Evolutionary conservation across 257 asterid genomes (phyloP).

Genomic region (Vinca minor): DNA sequence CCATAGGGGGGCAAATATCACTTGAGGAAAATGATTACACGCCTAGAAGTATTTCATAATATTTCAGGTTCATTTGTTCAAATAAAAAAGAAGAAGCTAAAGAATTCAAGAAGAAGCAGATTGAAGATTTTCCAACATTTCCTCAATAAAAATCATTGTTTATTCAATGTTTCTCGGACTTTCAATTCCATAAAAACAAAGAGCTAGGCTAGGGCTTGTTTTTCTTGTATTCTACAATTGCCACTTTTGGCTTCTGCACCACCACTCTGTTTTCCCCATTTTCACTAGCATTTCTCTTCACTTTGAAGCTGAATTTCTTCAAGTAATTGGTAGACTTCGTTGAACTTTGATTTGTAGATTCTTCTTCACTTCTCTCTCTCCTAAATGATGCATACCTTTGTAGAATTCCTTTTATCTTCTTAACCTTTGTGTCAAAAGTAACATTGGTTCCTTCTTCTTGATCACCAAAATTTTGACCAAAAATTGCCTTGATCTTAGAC

Average conservation of each 20-base stretch:
- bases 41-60: no score
- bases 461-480: no score
- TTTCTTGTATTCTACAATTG: slow-evolving; percentile 32
- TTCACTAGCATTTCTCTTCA: slow-evolving; percentile 27
- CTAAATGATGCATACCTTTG: slow-evolving; percentile 46
- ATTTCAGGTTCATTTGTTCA: no score
- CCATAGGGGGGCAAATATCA: no score
- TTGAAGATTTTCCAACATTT: no score
- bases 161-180: slow-evolving; percentile 19
- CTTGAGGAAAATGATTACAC: no score
- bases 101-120: no score
- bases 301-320: slow-evolving; percentile 40
- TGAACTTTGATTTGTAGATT: slow-evolving; percentile 20
- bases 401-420: slow-evolving; percentile 42
- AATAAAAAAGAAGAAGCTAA: no score
- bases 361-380: slow-evolving; percentile 25
- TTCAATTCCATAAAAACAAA: slow-evolving; percentile 42
- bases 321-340: slow-evolving; percentile 30
- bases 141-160: no score
- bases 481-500: slow-evolving; percentile 3
- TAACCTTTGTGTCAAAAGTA: slow-evolving; percentile 24
- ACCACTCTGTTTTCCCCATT: slow-evolving; percentile 23
- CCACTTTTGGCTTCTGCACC: slow-evolving; percentile 25
- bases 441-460: slow-evolving; percentile 6
- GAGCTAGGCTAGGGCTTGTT: slow-evolving; percentile 22